These are phyloP conservation scores for Perkinsus olseni DNA, from an alignment of 169 alveolate species.

Conservation along the genomic window DNA sequence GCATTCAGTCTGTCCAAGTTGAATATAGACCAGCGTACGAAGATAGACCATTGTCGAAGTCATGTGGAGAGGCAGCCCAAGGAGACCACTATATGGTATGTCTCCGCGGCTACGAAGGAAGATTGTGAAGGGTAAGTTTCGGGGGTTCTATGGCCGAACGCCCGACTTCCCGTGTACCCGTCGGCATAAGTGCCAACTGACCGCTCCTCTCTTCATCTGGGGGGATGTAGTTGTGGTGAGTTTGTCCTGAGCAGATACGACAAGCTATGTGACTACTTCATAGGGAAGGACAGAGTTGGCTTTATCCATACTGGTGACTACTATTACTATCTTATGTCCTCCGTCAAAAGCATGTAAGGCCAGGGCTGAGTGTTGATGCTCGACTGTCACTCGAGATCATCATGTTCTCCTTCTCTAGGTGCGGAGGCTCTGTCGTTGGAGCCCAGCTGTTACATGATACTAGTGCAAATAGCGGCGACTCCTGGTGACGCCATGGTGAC, in stretches of 20 bases:
- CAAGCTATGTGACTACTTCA: not conserved
- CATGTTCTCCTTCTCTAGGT: not conserved
- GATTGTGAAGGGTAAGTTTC: not conserved
- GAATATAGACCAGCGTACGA: not conserved
- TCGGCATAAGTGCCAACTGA: not conserved
- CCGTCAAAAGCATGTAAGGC: not conserved
- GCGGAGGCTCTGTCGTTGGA: not conserved
- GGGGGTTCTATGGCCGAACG: no score
- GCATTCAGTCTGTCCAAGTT: not conserved
- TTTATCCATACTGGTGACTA: not conserved
- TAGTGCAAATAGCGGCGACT: not conserved
- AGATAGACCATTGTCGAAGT: not conserved
- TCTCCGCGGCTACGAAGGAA: not conserved
- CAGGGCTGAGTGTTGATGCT: no score
- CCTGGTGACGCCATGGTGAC: not conserved
- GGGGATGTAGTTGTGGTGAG: not conserved
- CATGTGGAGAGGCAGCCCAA: not conserved
- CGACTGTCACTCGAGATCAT: no score
- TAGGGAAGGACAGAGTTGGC: not conserved
- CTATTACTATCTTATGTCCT: not conserved
- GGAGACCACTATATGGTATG: not conserved
- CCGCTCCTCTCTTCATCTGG: no score
- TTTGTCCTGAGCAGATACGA: not conserved
- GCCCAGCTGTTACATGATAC: not conserved
- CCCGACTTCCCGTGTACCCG: not conserved